Base-by-base conservation (phyloP, 2,329 filamentous ascomycete species). In the Pseudocercospora ulei region DNA sequence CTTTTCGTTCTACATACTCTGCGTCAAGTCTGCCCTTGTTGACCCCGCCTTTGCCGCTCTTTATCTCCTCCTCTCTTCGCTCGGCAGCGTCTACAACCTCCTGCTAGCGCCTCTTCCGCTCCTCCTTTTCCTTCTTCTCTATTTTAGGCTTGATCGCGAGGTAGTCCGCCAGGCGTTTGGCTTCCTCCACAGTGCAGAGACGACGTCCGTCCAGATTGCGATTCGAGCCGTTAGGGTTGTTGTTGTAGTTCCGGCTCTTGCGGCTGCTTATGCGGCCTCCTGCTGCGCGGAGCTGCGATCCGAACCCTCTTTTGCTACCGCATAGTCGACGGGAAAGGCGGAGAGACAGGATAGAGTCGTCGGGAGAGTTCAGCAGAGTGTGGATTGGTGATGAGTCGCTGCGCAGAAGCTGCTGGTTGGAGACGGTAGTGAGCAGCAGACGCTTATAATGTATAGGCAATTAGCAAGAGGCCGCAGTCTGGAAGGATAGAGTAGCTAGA, bases 241-340 rank as follows among this genome's bases (percentile, higher is more conserved):
- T 85, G 9, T 53, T 48, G 53, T 82, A 76, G 39, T 80, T 80
- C 6, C 80, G 80, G 70, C 88, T 90, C 68, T 92, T 92, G 52
- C 78, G 76, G n/a, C 83, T 88, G 2, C 86, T 93, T 90, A 98
- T 98, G 66, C 92, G 88, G 25, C 92, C 90, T 58, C 92, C 90
- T 2, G 90, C 90, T 0, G 92, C 90, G 57, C 92, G 84, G 23
- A 98, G 77, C 62, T 98, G 92, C 1, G 88, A 96, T 38, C 90
- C 90, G 60, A 98, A 98, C 56, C 90, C 90, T 62, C 90, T 92
- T 60, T 98, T 98, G 59, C 92, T 90, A 66, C 92, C 90, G 52
- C 80, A 82, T 24, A 95, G 66, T 4, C 82, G 81, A 1, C 80
- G 69, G 5, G 78, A 80, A 18, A 98, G 75, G 38, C 86, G 83